Base-by-base conservation (phyloP, 1,139 yeast species). In the Pichia norvegensis region DNA sequence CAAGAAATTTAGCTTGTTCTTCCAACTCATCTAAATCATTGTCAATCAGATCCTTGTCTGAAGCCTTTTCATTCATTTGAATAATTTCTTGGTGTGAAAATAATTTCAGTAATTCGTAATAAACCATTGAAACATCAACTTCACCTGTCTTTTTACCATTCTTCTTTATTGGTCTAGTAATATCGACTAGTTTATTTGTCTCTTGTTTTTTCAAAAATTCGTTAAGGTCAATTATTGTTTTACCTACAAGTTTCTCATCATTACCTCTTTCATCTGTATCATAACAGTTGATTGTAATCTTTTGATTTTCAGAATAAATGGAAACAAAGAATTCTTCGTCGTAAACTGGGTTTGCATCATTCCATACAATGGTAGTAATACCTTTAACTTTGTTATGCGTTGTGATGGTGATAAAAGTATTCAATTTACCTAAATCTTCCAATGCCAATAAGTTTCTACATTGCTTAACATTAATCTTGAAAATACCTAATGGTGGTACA, bases 371-470 rank as follows among this genome's bases (percentile, higher is more conserved):
- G 1, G 67, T 62, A 2, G 92, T 79, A 52, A 69, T 72, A 45
- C 73, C 82, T 53, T 71, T 71, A 43, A 77, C 62, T 57, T 74
- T 76, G 54, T 82, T 85, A 57, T 80, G 77, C 48, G 77, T 62
- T 43, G 75, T 57, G 16, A 83, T 70, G 51, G 76, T 72, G 39
- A 80, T 77, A 58, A 81, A 83, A 6, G 94, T 92, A 63, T 84
- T 90, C 55, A 83, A 78, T 51, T 74, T 76, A 46, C 90, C 90
- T 48, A 82, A 74, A 6, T 75, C 66, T 59, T 79, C 85, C 57
- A 79, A 66, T 55, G 83, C 83, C 56, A 75, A 69, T 54, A 83
- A 67, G 44, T 74, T 75, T 16, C 62, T 63, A 17, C 82, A 85
- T 31, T 70, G 66, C 52, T 79, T 72, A 44, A 84, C 56, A 54